Conservation (phyloP, 352 stramenopile species). For the Phytophthora rubi region DNA sequence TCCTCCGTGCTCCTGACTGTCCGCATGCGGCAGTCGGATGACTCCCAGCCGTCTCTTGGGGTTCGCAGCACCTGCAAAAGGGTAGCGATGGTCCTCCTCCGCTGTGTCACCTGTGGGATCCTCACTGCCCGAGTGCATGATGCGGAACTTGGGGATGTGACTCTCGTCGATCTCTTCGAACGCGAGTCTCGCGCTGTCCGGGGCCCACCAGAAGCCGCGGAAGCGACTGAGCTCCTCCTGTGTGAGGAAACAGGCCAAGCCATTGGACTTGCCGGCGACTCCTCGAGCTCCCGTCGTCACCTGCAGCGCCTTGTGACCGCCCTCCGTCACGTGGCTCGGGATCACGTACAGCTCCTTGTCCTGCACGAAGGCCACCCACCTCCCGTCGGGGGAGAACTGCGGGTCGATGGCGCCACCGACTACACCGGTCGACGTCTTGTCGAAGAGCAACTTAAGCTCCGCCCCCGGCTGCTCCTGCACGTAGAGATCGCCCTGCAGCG, state of each 20-base stretch:
- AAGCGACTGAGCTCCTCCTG: constrained; percentile 98
- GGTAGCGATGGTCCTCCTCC: constrained; percentile 89
- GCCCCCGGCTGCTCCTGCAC: constrained; percentile 89
- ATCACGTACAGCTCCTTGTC: constrained; percentile 95
- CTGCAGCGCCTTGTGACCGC: constrained; percentile 59
- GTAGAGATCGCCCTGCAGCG: constrained; percentile 93
- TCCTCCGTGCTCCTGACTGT: constrained; percentile 8
- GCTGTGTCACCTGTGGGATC: constrained; percentile 53
- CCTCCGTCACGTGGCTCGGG: constrained; percentile 45
- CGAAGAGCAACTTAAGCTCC: constrained; percentile 83
- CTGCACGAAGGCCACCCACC: constrained; percentile 94
- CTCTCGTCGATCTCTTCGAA: constrained; percentile 95
- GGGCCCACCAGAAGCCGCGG: constrained; percentile 96
- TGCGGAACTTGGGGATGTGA: constrained; percentile 93
- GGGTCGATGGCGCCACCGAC: constrained; percentile 92
- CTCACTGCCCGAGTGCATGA: constrained; percentile 93
- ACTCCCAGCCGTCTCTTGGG: constrained; percentile 90
- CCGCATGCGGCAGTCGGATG: constrained; percentile 31
- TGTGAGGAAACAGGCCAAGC: constrained; percentile 97
- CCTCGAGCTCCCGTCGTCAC: constrained; percentile 80
- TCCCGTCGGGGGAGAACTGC: constrained; percentile 92
- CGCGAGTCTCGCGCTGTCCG: constrained; percentile 83
- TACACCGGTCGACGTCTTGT: constrained; percentile 79
- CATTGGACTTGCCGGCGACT: constrained; percentile 86
- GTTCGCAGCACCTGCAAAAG: constrained; percentile 95